A percentile compares a stretch with the other conserved stretches of the same genome.
These are phyloP conservation scores for Angomonas ambiguus DNA, from an alignment of 208 protist species.

Conservation along the genomic window DNA sequence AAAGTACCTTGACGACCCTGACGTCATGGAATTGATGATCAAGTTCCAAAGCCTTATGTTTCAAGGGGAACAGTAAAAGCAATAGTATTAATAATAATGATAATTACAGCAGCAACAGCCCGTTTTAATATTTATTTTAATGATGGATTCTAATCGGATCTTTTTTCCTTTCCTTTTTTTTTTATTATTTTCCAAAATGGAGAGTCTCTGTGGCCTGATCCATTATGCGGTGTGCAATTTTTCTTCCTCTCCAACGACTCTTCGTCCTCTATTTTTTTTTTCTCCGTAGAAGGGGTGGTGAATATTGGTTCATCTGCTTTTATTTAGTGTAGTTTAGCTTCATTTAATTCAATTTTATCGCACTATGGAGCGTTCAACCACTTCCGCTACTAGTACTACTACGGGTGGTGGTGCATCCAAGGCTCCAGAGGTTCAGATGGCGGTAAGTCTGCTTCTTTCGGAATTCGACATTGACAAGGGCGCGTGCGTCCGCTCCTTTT, in stretches of 20 bases:
- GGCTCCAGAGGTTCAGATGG: slow-evolving; percentile 2
- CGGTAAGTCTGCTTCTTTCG: slow-evolving; percentile 41
- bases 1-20: slow-evolving; percentile 89
- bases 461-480: slow-evolving; percentile 83
- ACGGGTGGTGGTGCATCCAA: not conserved
- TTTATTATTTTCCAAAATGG: not conserved
- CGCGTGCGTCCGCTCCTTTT: slow-evolving; percentile 50
- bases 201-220: not conserved
- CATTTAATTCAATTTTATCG: not conserved
- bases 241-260: too few relatives aligned
- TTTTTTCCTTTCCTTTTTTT: slow-evolving; percentile 14
- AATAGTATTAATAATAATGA: not conserved
- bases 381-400: not conserved
- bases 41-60: slow-evolving; percentile 77
- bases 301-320: not conserved
- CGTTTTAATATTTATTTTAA: slow-evolving; percentile 6
- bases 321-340: too few relatives aligned
- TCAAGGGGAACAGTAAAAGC: slow-evolving; percentile 3
- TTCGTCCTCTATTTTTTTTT: slow-evolving; percentile 8
- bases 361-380: not conserved
- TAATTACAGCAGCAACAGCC: not conserved
- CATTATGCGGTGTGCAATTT: too few relatives aligned
- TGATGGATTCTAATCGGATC: not conserved
- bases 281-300: not conserved
- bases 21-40: slow-evolving; percentile 86